These are phyloP conservation scores for Verticillium tricorpus DNA, from an alignment of 2,329 filamentous ascomycete species.

Conservation along the genomic window DNA sequence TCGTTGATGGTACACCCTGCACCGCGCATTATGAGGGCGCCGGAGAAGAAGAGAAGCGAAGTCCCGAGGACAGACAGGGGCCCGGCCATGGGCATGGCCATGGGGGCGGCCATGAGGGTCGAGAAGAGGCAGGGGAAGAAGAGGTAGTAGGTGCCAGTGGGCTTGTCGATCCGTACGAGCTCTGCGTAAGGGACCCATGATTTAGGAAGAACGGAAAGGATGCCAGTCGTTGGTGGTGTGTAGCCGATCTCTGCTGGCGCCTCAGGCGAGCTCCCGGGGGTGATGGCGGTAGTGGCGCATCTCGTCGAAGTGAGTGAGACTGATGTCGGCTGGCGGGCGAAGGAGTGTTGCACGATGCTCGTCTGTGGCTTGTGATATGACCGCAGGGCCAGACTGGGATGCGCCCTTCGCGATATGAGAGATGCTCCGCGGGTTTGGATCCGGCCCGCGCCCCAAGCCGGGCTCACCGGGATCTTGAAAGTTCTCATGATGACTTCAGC, in stretches of 20 bases:
- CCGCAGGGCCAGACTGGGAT: neutral
- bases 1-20: slow-evolving; percentile 89
- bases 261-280: slow-evolving; percentile 5
- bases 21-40: slow-evolving; percentile 80
- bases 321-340: neutral
- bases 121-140: slow-evolving; percentile 85
- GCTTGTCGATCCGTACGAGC: slow-evolving; percentile 76
- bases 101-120: slow-evolving; percentile 71
- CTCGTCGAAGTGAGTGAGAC: slow-evolving; percentile 10
- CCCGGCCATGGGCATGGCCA: slow-evolving; percentile 56
- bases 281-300: slow-evolving; percentile 2
- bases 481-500: slow-evolving; percentile 2
- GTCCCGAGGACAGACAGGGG: slow-evolving; percentile 61
- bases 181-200: slow-evolving; percentile 78
- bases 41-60: slow-evolving; percentile 65
- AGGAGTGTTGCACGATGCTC: neutral
- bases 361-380: slow-evolving; percentile 2
- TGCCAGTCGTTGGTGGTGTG: slow-evolving; percentile 62
- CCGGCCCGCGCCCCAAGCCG: neutral
- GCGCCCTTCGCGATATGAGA: neutral
- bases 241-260: slow-evolving; percentile 39
- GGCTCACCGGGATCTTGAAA: neutral
- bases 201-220: slow-evolving; percentile 64
- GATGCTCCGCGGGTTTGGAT: neutral
- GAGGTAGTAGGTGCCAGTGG: slow-evolving; percentile 77